phyloP scores from a whole-genome alignment of 306 rosid species.

The Canavalia ensiformis region DNA sequence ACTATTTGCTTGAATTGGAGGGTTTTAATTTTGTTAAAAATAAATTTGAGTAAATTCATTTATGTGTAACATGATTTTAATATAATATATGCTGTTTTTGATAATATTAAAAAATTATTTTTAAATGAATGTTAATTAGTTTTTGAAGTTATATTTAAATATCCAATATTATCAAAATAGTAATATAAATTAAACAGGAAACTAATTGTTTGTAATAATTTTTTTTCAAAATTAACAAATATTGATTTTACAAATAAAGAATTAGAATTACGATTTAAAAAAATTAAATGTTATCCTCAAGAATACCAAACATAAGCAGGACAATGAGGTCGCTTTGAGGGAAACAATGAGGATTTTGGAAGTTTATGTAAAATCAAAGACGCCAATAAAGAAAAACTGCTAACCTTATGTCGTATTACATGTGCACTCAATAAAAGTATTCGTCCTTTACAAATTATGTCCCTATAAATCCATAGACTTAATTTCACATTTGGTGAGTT shows the following conservation, averaged over 20 bases:
- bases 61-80: background rate
- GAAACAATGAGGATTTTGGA: conserved; percentile 18
- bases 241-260: background rate
- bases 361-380: conserved; percentile 33
- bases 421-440: conserved; percentile 9
- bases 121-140: no score
- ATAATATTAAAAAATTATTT: background rate
- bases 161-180: no score
- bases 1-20: background rate
- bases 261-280: background rate
- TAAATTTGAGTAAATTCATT: background rate
- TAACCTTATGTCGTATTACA: conserved; percentile 19
- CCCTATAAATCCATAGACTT: conserved; percentile 14
- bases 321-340: background rate
- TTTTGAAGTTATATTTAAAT: no score
- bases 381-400: background rate
- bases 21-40: background rate
- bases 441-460: background rate
- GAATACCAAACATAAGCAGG: background rate
- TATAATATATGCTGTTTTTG: background rate
- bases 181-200: no score
- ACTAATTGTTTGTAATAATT: background rate
- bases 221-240: background rate
- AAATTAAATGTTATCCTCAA: background rate
- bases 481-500: background rate